These are phyloP conservation scores for Eutrema yunnanense DNA, from an alignment of 345 rosid species.

Conservation along the genomic window DNA sequence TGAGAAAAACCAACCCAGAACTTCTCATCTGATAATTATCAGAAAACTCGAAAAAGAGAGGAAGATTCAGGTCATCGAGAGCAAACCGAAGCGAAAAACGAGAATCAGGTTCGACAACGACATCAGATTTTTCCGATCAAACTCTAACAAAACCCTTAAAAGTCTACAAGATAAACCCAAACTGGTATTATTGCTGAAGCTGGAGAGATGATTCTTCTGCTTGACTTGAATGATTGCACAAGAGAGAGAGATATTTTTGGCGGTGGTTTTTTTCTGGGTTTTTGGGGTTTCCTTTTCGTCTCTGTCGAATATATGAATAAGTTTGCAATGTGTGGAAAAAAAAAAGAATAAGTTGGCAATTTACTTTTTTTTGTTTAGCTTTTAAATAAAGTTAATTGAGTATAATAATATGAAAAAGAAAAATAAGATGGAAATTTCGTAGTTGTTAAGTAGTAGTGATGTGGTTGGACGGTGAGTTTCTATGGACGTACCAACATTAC, in stretches of 20 bases:
- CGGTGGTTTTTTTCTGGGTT: not conserved
- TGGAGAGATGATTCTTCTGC: not conserved
- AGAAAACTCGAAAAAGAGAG: not conserved
- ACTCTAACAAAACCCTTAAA: not conserved
- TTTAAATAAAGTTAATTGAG: not conserved
- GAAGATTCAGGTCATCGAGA: constrained; percentile 16
- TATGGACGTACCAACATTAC: constrained; percentile 18
- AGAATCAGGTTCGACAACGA: constrained; percentile 15
- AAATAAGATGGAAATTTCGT: constrained; percentile 26
- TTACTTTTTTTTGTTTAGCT: not conserved
- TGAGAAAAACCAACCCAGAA: constrained; percentile 25
- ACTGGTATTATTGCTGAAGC: not conserved
- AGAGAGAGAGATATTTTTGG: not conserved
- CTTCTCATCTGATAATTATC: constrained; percentile 37
- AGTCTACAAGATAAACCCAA: not conserved
- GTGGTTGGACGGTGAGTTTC: constrained; percentile 29
- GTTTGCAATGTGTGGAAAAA: not conserved
- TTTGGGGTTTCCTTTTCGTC: not conserved
- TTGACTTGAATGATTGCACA: constrained; percentile 15
- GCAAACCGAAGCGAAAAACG: not conserved
- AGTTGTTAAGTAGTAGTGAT: constrained; percentile 28
- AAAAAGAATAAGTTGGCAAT: not conserved
- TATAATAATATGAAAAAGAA: not conserved
- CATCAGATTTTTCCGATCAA: constrained; percentile 16
- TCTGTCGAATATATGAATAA: constrained; percentile 1